Percentiles rank a stretch among this genome's conserved stretches.
Evolutionary conservation across 305 asterid genomes (phyloP).

Genomic region (Solanum aculeatissimum): DNA sequence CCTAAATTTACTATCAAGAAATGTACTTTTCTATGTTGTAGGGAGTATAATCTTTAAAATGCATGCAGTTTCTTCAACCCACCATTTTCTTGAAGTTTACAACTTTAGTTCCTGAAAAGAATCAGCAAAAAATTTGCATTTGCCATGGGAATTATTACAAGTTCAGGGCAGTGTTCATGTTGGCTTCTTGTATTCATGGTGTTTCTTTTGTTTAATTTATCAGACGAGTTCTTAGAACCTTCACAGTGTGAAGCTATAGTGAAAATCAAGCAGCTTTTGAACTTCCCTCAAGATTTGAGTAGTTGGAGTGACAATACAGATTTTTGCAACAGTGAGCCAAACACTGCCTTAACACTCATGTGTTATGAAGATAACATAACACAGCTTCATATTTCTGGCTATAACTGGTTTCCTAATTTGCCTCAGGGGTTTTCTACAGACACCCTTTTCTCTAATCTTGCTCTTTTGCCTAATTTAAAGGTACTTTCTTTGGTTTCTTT

Average conservation of each 20-base stretch:
- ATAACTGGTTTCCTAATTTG: conserved; percentile 24
- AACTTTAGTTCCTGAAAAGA: neutral
- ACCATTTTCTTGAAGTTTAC: neutral
- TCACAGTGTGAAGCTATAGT: conserved; percentile 46
- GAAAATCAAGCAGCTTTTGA: conserved; percentile 52
- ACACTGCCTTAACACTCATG: conserved; percentile 42
- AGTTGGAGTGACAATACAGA: conserved; percentile 49
- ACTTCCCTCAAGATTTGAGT: conserved; percentile 38
- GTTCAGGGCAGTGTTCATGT: neutral
- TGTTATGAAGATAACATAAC: conserved; percentile 76
- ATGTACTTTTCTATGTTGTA: neutral
- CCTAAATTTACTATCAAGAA: neutral
- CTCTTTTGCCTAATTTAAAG: conserved; percentile 53
- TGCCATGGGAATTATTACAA: neutral
- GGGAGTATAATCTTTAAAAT: neutral
- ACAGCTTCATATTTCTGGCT: conserved; percentile 62
- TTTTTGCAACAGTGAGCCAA: conserved; percentile 47
- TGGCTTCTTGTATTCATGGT: conserved; percentile 13
- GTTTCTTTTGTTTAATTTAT: conserved; percentile 14
- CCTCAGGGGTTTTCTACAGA: conserved; percentile 37
- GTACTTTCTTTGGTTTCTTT: conserved; percentile 65
- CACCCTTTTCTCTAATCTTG: conserved; percentile 40
- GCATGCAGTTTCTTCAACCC: neutral
- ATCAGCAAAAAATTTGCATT: neutral
- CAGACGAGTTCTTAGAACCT: conserved; percentile 35